phyloP scores from a whole-genome alignment of 2,329 filamentous ascomycete species.

The Thielaviopsis punctulata region DNA sequence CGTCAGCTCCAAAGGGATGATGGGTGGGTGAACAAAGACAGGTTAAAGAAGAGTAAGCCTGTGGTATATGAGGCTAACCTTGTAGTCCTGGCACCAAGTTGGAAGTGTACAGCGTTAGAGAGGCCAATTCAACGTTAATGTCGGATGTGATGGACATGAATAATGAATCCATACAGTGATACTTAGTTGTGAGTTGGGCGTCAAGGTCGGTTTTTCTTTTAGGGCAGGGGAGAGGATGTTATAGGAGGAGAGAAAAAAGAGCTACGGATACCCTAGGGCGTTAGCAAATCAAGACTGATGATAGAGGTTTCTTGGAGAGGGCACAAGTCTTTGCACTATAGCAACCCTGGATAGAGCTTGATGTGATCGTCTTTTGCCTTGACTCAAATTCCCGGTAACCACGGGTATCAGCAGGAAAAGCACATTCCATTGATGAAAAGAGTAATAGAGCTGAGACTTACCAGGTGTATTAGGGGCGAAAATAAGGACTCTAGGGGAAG shows the following conservation, averaged over 20 bases:
- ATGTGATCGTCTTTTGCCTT: background rate
- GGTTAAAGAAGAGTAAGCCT: too few species aligned
- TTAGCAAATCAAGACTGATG: background rate
- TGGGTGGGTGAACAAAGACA: background rate
- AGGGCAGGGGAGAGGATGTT: background rate
- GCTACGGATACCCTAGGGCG: background rate
- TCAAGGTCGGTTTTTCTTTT: background rate
- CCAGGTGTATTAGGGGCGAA: background rate
- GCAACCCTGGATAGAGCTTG: background rate
- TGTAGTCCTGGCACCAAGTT: background rate
- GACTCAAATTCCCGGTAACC: background rate
- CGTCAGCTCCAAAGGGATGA: slow-evolving; percentile 1
- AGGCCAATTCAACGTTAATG: background rate
- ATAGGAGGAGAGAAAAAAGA: background rate
- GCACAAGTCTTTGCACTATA: background rate
- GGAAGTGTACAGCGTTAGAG: background rate
- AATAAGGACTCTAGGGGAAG: background rate
- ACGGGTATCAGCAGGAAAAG: background rate
- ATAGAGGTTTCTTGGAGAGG: background rate
- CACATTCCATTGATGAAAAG: background rate
- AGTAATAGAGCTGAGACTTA: background rate
- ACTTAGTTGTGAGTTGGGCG: background rate
- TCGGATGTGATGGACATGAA: background rate
- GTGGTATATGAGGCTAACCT: too few species aligned
- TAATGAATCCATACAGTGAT: background rate